Base-by-base conservation (phyloP, 495 filamentous ascomycete genomes). In the Penicillium odoratum region DNA sequence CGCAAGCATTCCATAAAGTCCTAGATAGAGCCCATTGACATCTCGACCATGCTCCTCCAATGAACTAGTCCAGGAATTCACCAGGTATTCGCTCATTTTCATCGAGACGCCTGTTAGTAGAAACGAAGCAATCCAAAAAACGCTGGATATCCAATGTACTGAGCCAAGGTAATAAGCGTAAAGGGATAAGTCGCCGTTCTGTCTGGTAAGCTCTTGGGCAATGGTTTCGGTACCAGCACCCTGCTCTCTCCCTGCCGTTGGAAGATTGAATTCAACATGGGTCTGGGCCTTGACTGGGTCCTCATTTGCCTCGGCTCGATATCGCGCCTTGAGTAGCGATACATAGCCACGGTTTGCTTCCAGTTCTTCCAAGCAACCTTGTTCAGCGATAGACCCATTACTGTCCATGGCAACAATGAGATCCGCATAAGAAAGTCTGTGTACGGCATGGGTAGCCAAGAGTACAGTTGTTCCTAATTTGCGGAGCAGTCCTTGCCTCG, bases 391-490 rank as follows among this genome's bases (percentile, higher is more conserved):
- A 2, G 29, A 15, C 2, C 56, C 56, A 10, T 53, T 16, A 4
- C 7, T 29, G 13, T 33, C 33, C 25, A 59, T 25, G n/a, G 40
- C 57, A 15, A 60, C 26, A 21, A 60, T 45, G 7, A 50, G 51
- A 25, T 60, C 57, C 2, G 57, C 51, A 9, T 34, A 55, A 8
- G 34, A 31, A 13, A 60, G 57, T 16, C 47, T 16, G 29, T 46
- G 51, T 7, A 61, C 54, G 7, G 65, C 56, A 61, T 62, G 57
- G 26, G 65, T 65, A n/a, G 55, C 56, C 3, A 67, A n/a, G 4
- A 71, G 7, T 0, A 63, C 48, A 53, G 60, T 68, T 3, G 60
- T 50, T 4, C 38, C 38, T 7, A 48, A 21, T n/a, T 34, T 16
- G 7, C 52, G 44, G 11, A 58, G 18, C 6, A 65, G 11, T 30